Percentiles rank a stretch among this genome's conserved stretches.
phyloP scores from a whole-genome alignment of 257 asterid species.

The Gentiana macrophylla region DNA sequence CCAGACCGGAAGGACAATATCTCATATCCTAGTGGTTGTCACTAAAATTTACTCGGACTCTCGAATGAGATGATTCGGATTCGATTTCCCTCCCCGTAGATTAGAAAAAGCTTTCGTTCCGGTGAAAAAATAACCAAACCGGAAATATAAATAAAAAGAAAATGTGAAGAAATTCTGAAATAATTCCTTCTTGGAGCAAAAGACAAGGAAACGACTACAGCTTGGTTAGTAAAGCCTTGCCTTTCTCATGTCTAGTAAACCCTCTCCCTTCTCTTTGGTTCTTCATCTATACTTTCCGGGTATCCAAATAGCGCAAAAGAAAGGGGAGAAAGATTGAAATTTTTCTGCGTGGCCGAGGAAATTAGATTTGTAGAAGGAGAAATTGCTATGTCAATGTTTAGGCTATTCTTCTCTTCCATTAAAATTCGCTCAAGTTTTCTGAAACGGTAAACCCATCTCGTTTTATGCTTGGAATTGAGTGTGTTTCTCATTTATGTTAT shows the following conservation, averaged over 20 bases:
- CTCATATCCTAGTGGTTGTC: too few species aligned
- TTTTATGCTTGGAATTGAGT: neutral
- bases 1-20: too few species aligned
- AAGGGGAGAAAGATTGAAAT: neutral
- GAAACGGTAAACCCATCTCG: conserved; percentile 5
- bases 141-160: too few species aligned
- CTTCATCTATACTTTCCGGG: neutral
- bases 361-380: neutral
- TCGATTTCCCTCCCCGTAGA: too few species aligned
- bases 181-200: neutral
- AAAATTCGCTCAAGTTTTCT: conserved; percentile 9
- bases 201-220: conserved; percentile 11
- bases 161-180: too few species aligned
- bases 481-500: neutral
- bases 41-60: too few species aligned
- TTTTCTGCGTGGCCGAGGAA: neutral
- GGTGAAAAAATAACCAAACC: too few species aligned
- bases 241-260: conserved; percentile 3
- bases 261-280: conserved; percentile 1
- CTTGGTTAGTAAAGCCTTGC: neutral
- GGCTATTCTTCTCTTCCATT: conserved; percentile 7
- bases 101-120: too few species aligned
- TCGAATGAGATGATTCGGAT: too few species aligned
- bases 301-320: too few species aligned
- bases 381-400: conserved; percentile 6